Evolutionary conservation across 352 stramenopile genomes (phyloP).

Genomic region (Peronospora farinosa): DNA sequence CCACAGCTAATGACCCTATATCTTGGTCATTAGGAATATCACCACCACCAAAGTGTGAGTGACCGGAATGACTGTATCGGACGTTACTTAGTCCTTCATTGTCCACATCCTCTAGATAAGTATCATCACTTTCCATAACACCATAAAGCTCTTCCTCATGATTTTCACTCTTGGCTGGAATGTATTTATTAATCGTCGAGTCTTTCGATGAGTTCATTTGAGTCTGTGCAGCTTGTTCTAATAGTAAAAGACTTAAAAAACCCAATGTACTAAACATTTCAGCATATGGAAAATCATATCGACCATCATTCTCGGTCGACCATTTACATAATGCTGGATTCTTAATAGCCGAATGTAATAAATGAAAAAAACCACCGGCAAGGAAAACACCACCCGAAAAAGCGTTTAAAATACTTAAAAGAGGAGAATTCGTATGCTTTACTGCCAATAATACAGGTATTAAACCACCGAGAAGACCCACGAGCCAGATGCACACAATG

Average conservation of each 20-base stretch:
- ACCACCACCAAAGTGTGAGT: slow-evolving; percentile 29
- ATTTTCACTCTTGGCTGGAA: slow-evolving; percentile 28
- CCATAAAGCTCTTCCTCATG: slow-evolving; percentile 36
- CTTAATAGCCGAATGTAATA: slow-evolving; percentile 64
- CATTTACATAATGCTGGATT: slow-evolving; percentile 57
- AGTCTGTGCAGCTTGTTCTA: slow-evolving; percentile 61
- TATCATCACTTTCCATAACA: slow-evolving; percentile 37
- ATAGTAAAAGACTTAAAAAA: slow-evolving; percentile 56
- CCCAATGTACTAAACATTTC: slow-evolving; percentile 75
- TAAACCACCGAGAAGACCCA: slow-evolving; percentile 53
- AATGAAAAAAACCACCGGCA: slow-evolving; percentile 69
- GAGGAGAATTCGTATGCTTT: slow-evolving; percentile 31
- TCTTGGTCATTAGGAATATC: background rate
- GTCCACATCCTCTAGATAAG: slow-evolving; percentile 42
- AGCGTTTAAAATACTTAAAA: slow-evolving; percentile 49
- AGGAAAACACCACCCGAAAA: slow-evolving; percentile 76
- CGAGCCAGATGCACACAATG: slow-evolving; percentile 62
- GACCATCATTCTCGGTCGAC: slow-evolving; percentile 57
- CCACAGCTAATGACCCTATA: slow-evolving; percentile 43
- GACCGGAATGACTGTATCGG: slow-evolving; percentile 16
- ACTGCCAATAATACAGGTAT: slow-evolving; percentile 43
- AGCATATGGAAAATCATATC: slow-evolving; percentile 68
- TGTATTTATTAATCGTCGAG: slow-evolving; percentile 8
- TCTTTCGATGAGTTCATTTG: slow-evolving; percentile 16
- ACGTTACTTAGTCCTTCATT: slow-evolving; percentile 27